These are phyloP conservation scores for Pleurotus tuoliensis DNA, from an alignment of 768 basidiomycete genomes.

Conservation along the genomic window DNA sequence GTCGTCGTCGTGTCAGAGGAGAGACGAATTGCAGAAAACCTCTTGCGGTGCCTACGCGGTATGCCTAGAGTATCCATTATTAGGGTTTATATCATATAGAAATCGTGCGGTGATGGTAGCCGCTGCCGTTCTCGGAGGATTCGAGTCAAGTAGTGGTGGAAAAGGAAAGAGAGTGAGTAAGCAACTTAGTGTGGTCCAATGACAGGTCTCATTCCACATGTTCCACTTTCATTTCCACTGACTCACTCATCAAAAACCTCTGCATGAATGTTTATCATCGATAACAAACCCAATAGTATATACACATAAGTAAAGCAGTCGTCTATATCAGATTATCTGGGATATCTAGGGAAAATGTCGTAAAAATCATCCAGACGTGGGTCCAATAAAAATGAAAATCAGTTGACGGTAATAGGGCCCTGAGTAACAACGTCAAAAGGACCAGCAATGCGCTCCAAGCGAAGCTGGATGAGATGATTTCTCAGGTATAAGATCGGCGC, in stretches of 20 bases:
- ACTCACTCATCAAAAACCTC: too few species aligned
- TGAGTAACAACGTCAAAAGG: slow-evolving; percentile 37
- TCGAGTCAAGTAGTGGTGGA: slow-evolving; percentile 7
- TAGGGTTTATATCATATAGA: slow-evolving; percentile 13
- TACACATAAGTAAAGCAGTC: not conserved
- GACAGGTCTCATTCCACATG: slow-evolving; percentile 8
- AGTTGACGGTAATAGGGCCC: slow-evolving; percentile 2
- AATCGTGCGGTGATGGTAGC: not conserved
- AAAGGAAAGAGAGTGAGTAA: slow-evolving; percentile 8
- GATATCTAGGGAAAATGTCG: too few species aligned
- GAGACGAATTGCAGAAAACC: slow-evolving; percentile 49
- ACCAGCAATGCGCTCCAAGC: slow-evolving; percentile 44
- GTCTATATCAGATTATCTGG: not conserved
- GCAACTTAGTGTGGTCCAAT: slow-evolving; percentile 3
- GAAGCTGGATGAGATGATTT: not conserved
- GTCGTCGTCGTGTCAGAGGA: slow-evolving; percentile 66
- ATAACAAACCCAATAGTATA: not conserved
- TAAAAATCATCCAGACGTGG: not conserved
- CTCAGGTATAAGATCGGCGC: slow-evolving; percentile 39
- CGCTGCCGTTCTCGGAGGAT: not conserved
- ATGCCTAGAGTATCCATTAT: slow-evolving; percentile 14
- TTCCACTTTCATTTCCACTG: not conserved
- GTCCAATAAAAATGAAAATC: not conserved
- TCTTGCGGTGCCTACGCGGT: slow-evolving; percentile 49
- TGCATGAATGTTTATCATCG: too few species aligned